Conservation (phyloP, 2,329 filamentous ascomycete species). For the Claviceps monticola region DNA sequence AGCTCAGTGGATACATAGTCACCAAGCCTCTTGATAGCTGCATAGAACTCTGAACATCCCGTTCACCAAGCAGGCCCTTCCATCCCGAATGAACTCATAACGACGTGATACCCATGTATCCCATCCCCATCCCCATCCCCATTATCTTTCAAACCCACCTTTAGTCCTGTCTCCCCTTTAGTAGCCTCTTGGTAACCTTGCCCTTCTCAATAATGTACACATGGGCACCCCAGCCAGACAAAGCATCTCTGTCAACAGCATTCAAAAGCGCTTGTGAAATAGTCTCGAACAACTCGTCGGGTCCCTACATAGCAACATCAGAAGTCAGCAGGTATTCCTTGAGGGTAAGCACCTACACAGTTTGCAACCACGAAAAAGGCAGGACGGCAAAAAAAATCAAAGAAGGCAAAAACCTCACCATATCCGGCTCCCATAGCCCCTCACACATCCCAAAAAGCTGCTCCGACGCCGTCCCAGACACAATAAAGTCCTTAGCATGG, state of each 20-base stretch:
- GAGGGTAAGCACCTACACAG: too few relatives aligned
- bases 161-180: constrained; percentile 95
- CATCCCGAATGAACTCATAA: not conserved
- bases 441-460: constrained; percentile 99
- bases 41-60: constrained; percentile 3
- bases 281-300: constrained; percentile 95
- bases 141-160: constrained; percentile 2
- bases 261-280: constrained; percentile 92
- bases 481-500: constrained; percentile 99
- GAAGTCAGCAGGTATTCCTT: not conserved
- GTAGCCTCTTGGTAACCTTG: constrained; percentile 96
- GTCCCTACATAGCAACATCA: constrained; percentile 38
- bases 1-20: not conserved
- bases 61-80: not conserved
- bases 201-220: constrained; percentile 99
- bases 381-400: not conserved
- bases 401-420: constrained; percentile 42
- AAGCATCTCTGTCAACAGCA: constrained; percentile 88
- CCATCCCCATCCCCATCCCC: not conserved
- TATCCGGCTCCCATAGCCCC: constrained; percentile 91
- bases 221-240: constrained; percentile 96
- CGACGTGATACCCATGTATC: not conserved
- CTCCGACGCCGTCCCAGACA: constrained; percentile 88
- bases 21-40: constrained; percentile 10
- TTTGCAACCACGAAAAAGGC: not conserved